A percentile compares a stretch with the other conserved stretches of the same genome.
These are phyloP conservation scores for Trichoderma sp. DNA, from an alignment of 2,329 filamentous ascomycete species.

Conservation along the genomic window DNA sequence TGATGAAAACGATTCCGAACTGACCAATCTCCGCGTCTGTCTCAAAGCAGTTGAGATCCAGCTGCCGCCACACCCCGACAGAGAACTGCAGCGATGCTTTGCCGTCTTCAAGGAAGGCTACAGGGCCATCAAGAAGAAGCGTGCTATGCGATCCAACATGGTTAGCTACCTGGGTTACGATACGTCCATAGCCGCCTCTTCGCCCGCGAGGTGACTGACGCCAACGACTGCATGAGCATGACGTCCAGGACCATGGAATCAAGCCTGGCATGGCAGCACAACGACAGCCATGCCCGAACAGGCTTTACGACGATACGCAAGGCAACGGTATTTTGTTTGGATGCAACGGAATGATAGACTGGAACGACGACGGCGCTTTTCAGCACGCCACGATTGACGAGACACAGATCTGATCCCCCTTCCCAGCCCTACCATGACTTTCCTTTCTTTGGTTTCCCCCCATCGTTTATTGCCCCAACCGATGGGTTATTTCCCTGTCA, in stretches of 20 bases:
- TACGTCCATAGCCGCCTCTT: slow-evolving; percentile 35
- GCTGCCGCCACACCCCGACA: slow-evolving; percentile 54
- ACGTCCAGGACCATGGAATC: background rate
- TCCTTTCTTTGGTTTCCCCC: slow-evolving; percentile 3
- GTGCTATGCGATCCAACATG: slow-evolving; percentile 41
- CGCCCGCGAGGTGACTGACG: slow-evolving; percentile 31
- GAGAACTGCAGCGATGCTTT: slow-evolving; percentile 61
- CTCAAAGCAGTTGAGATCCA: slow-evolving; percentile 65
- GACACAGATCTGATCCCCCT: background rate
- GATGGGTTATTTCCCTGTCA: background rate
- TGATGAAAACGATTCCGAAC: slow-evolving; percentile 60
- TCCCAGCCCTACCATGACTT: background rate
- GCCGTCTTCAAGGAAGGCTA: slow-evolving; percentile 64
- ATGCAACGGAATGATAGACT: slow-evolving; percentile 22
- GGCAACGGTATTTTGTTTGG: slow-evolving; percentile 19
- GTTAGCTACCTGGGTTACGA: slow-evolving; percentile 37
- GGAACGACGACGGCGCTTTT: slow-evolving; percentile 21
- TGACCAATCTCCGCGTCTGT: slow-evolving; percentile 63
- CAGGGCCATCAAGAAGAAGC: slow-evolving; percentile 51
- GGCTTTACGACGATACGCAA: slow-evolving; percentile 14
- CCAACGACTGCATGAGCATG: background rate
- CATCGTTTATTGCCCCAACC: slow-evolving; percentile 3
- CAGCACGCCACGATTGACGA: slow-evolving; percentile 18
- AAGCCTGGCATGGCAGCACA: background rate
- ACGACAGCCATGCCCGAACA: slow-evolving; percentile 4